These are phyloP conservation scores for Aspergillus unguis DNA, from an alignment of 2,329 filamentous ascomycete species.

Conservation along the genomic window DNA sequence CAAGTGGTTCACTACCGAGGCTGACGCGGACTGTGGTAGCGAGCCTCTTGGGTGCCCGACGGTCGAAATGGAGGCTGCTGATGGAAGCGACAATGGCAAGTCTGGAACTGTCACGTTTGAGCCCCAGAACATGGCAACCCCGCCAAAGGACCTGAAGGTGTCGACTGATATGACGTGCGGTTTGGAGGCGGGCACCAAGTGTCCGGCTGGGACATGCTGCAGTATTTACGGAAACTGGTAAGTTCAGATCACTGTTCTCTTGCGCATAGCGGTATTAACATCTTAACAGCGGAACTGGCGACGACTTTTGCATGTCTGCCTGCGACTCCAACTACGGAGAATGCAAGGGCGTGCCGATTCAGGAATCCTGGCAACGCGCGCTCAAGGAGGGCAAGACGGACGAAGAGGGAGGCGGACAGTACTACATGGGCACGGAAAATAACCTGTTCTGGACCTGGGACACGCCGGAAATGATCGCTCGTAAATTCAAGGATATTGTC, in stretches of 20 bases:
- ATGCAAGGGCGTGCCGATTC: conserved; percentile 49
- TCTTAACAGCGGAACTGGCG: conserved; percentile 29
- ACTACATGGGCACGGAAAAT: conserved; percentile 61
- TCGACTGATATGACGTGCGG: conserved; percentile 35
- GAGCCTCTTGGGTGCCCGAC: conserved; percentile 59
- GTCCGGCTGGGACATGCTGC: conserved; percentile 32
- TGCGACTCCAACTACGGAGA: conserved; percentile 40
- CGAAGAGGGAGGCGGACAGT: conserved; percentile 58
- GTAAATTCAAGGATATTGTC: conserved; percentile 62
- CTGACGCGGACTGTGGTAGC: conserved; percentile 45
- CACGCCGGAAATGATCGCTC: conserved; percentile 56
- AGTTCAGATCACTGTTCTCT: neutral
- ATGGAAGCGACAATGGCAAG: conserved; percentile 58
- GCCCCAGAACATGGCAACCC: conserved; percentile 25
- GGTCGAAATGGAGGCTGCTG: conserved; percentile 56
- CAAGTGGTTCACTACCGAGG: conserved; percentile 62
- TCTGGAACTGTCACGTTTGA: conserved; percentile 52
- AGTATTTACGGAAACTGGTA: conserved; percentile 39
- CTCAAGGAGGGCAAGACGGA: conserved; percentile 55
- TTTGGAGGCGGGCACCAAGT: conserved; percentile 26
- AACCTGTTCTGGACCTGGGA: conserved; percentile 73
- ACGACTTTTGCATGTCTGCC: conserved; percentile 31
- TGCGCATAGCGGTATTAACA: neutral
- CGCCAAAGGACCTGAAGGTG: conserved; percentile 25
- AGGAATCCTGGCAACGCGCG: conserved; percentile 58